Evolutionary conservation across 2,329 filamentous ascomycete genomes (phyloP).

Genomic region (Leptographium radiaticola): DNA sequence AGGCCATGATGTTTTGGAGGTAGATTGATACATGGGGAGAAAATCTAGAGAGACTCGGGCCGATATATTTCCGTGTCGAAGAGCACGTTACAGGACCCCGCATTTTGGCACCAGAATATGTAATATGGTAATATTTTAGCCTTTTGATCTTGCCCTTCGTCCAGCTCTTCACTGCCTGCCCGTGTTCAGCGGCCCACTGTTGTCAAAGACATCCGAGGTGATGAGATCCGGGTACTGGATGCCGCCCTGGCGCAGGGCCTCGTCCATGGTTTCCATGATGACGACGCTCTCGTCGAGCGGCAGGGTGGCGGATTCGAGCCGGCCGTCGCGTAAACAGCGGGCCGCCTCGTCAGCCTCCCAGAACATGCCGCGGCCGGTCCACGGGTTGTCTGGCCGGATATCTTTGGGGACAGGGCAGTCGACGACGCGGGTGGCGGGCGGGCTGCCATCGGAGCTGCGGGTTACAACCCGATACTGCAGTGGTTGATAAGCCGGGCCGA

Average conservation of each 20-base stretch:
- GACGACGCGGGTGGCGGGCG: constrained; percentile 19
- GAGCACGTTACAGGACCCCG: neutral
- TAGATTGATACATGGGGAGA: no score
- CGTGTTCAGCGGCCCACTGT: constrained; percentile 49
- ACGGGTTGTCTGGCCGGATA: constrained; percentile 19
- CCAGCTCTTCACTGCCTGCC: constrained; percentile 21
- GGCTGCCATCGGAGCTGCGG: constrained; percentile 27
- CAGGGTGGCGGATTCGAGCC: constrained; percentile 59
- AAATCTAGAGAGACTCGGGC: no score
- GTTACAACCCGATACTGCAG: constrained; percentile 50
- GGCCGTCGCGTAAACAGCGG: constrained; percentile 52
- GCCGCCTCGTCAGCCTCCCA: constrained; percentile 32
- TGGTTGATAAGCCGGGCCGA: constrained; percentile 58
- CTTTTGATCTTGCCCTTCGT: neutral
- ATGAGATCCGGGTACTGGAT: constrained; percentile 43
- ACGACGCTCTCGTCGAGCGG: constrained; percentile 64
- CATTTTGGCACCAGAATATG: no score
- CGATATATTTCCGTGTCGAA: neutral
- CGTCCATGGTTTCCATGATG: constrained; percentile 66
- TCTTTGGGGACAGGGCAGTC: constrained; percentile 41
- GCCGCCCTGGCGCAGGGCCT: constrained; percentile 38
- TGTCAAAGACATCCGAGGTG: constrained; percentile 43
- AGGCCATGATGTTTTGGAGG: neutral
- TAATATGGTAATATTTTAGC: neutral
- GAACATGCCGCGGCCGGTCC: constrained; percentile 69